These are phyloP conservation scores for Gryganskiella cystojenkinii DNA, from an alignment of 192 early-diverging fungal species.

Conservation along the genomic window DNA sequence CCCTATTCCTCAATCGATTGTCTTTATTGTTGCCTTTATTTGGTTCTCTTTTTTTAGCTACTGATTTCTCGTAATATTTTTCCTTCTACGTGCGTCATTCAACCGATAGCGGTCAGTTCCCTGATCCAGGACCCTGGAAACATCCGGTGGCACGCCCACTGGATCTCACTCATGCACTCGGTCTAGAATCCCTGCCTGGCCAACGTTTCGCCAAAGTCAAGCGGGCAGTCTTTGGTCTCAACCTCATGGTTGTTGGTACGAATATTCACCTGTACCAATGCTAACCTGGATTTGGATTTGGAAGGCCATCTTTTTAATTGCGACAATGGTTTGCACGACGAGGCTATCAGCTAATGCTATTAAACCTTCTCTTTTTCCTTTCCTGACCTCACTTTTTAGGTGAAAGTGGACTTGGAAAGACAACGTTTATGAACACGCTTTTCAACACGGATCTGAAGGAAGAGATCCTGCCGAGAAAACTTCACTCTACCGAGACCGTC, in stretches of 20 bases:
- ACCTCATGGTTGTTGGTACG: slow-evolving; percentile 95
- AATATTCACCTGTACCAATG: neutral
- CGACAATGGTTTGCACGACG: too few relatives aligned
- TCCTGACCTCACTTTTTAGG: slow-evolving; percentile 58
- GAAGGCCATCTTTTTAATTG: too few relatives aligned
- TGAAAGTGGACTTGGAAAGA: slow-evolving; percentile 96
- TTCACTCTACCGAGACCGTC: slow-evolving; percentile 81
- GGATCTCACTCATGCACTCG: slow-evolving; percentile 65
- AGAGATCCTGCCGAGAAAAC: slow-evolving; percentile 65
- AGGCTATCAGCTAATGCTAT: neutral
- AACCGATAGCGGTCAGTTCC: slow-evolving; percentile 60
- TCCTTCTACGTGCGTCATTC: too few relatives aligned
- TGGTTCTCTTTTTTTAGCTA: too few relatives aligned
- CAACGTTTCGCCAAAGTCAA: slow-evolving; percentile 75
- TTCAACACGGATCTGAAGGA: slow-evolving; percentile 93
- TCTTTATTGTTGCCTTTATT: neutral
- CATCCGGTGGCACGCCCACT: slow-evolving; percentile 66
- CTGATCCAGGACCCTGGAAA: slow-evolving; percentile 87
- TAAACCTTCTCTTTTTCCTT: slow-evolving; percentile 2
- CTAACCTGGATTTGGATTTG: neutral
- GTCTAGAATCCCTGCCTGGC: slow-evolving; percentile 74
- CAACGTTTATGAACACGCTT: slow-evolving; percentile 98
- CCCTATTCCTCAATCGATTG: too few relatives aligned
- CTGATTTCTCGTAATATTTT: neutral
- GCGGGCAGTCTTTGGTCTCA: slow-evolving; percentile 82